These are phyloP conservation scores for Candida jianshihensis DNA, from an alignment of 805 yeast species.

Conservation along the genomic window DNA sequence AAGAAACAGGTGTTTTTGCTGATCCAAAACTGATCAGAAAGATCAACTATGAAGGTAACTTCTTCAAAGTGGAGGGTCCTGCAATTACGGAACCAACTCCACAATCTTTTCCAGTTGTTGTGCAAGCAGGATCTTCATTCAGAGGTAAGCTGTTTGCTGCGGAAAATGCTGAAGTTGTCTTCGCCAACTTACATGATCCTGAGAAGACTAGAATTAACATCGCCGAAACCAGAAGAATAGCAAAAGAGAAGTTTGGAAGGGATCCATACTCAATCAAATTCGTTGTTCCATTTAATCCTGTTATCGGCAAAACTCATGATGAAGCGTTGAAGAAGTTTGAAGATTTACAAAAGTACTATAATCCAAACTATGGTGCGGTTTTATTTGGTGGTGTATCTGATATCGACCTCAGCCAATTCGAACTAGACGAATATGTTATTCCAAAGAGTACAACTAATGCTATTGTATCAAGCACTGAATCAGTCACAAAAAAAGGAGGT, in stretches of 20 bases:
- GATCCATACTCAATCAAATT: conserved; percentile 31
- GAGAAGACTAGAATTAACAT: conserved; percentile 20
- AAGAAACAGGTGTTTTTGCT: conserved; percentile 20
- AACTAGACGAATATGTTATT: conserved; percentile 26
- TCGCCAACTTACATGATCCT: conserved; percentile 28
- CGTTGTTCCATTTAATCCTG: conserved; percentile 26
- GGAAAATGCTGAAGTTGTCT: conserved; percentile 35
- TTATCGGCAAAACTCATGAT: conserved; percentile 32
- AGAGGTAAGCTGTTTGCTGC: conserved; percentile 37
- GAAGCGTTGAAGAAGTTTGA: conserved; percentile 31
- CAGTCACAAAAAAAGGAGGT: conserved; percentile 3
- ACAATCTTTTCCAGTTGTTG: conserved; percentile 36
- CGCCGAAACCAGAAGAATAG: conserved; percentile 24
- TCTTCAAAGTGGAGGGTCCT: conserved; percentile 35
- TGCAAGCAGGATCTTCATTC: conserved; percentile 39
- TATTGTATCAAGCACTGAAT: conserved; percentile 24
- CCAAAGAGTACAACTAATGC: conserved; percentile 27
- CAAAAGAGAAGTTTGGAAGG: conserved; percentile 26
- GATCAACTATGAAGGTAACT: conserved; percentile 33
- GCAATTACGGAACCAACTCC: conserved; percentile 35
- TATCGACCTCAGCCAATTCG: conserved; percentile 4
- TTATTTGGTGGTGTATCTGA: conserved; percentile 35
- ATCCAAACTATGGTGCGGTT: conserved; percentile 33
- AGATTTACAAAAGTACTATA: conserved; percentile 25
- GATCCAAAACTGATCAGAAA: conserved; percentile 30